Evolutionary conservation across 768 basidiomycete genomes (phyloP), one percentile per base, ranked within the genome.

Genomic region (Candolleomyces eurysporus): DNA sequence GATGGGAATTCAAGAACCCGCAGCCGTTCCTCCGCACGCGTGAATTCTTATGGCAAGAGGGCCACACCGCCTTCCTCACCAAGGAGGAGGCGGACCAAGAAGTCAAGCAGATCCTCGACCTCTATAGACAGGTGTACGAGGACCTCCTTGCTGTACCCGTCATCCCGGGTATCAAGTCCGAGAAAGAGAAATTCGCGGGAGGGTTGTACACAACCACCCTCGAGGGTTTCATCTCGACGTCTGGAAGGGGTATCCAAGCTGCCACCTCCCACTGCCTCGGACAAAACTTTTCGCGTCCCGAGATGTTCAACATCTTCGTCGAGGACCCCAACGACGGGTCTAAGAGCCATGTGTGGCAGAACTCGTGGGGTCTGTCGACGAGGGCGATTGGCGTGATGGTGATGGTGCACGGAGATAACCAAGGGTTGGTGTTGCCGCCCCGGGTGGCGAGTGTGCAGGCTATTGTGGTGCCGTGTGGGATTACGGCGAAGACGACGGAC

Each of bases 11-110:
- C 84, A 99, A 99, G 78, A 96, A 96, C 74, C 96, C 96, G 61
- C 96, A 99, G 74, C 97, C 97, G 8, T 99, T 99, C 91, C 84
- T 99, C 42, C 94, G 97, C 59, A 98, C 97, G 2, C 92, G 97
- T 72, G 97, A 99, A 78, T 99, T 98, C 84, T 81, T 99, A n/a
- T 99, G 97, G 97, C 97, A 99, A 78, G 97, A 99, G 76, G 97
- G 97, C 42, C 97, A 99, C 79, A 98, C 97, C 9, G 96, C 97
- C 3, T 87, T 90, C 75, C 82, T 96, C 48, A 92, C 90, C 65
- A 91, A 96, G 75, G 71, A 79, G 4, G 96, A 98, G 73, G 96
- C 96, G 26, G 97, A 94, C 69, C 79, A 76, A 55, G 97, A 98
- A 77, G 97, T 98, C 16, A 86, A 83, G 19, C 84, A 96, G 60